phyloP scores from a whole-genome alignment of 2,329 filamentous ascomycete species.

The Penicillium sp. region DNA sequence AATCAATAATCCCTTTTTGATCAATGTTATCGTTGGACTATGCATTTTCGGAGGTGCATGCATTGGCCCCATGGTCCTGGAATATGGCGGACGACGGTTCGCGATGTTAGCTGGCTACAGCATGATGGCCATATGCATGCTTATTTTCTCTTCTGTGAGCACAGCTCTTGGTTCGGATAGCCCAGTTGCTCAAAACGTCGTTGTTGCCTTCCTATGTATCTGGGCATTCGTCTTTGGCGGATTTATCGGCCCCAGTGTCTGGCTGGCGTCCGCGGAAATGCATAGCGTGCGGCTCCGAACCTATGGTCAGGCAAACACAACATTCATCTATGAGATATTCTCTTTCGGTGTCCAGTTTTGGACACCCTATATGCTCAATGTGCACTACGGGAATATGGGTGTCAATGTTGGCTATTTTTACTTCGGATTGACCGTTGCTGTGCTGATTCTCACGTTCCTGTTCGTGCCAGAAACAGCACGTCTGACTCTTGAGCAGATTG shows the following conservation, averaged over 20 bases:
- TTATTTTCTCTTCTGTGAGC: slow-evolving; percentile 19
- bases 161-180: slow-evolving; percentile 11
- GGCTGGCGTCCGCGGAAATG: slow-evolving; percentile 21
- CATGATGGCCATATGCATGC: slow-evolving; percentile 20
- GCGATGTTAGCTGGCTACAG: slow-evolving; percentile 18
- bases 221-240: slow-evolving; percentile 25
- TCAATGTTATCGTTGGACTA: slow-evolving; percentile 15
- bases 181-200: slow-evolving; percentile 10
- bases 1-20: slow-evolving; percentile 18
- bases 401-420: slow-evolving; percentile 22
- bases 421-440: slow-evolving; percentile 9
- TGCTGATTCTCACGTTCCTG: slow-evolving; percentile 6
- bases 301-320: slow-evolving; percentile 24
- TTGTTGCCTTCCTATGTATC: slow-evolving; percentile 21
- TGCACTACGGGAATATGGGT: slow-evolving; percentile 22
- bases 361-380: slow-evolving; percentile 22
- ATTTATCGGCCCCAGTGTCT: slow-evolving; percentile 17
- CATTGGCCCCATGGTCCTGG: slow-evolving; percentile 14
- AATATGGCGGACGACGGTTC: slow-evolving; percentile 20
- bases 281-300: slow-evolving; percentile 24
- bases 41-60: slow-evolving; percentile 15
- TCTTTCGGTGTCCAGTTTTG: slow-evolving; percentile 20
- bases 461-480: slow-evolving; percentile 19
- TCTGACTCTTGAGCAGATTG: slow-evolving; percentile 22
- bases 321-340: slow-evolving; percentile 19